Conservation (phyloP, 164 flowering plant species). For the Stephania japonica region DNA sequence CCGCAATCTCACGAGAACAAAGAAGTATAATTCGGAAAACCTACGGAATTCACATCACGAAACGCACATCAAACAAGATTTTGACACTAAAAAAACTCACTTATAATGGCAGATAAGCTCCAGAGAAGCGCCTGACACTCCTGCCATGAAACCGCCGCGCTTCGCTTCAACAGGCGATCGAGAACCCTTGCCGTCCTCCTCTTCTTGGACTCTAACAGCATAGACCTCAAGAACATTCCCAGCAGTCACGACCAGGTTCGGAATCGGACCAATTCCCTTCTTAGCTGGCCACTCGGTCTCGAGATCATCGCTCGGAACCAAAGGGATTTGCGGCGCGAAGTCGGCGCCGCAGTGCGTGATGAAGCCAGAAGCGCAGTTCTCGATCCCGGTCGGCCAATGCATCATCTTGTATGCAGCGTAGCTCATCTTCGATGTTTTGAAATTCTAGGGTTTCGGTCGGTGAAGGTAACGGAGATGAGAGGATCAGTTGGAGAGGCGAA, state of each 20-base stretch:
- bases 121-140: conserved; percentile 74
- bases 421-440: conserved; percentile 44
- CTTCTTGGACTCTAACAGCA: conserved; percentile 62
- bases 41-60: not conserved
- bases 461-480: not conserved
- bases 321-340: conserved; percentile 36
- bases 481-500: not conserved
- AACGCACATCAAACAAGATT: not conserved
- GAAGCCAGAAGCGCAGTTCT: conserved; percentile 85
- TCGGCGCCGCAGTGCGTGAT: conserved; percentile 66
- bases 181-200: conserved; percentile 35
- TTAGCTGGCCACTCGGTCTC: conserved; percentile 59
- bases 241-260: conserved; percentile 76
- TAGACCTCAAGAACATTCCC: conserved; percentile 79
- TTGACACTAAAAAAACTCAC: conserved; percentile 21
- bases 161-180: conserved; percentile 28
- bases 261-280: conserved; percentile 61
- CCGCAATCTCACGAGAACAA: not conserved
- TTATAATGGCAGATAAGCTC: conserved; percentile 93
- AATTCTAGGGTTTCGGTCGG: conserved; percentile 10
- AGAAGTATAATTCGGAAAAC: not conserved
- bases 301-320: conserved; percentile 46
- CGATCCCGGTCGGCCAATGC: conserved; percentile 94
- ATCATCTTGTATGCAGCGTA: conserved; percentile 91
- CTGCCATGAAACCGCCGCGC: conserved; percentile 76